Evolutionary conservation across 495 filamentous ascomycete genomes (phyloP), one percentile per base, ranked within the genome.

Genomic region (Penicillium alfredii): DNA sequence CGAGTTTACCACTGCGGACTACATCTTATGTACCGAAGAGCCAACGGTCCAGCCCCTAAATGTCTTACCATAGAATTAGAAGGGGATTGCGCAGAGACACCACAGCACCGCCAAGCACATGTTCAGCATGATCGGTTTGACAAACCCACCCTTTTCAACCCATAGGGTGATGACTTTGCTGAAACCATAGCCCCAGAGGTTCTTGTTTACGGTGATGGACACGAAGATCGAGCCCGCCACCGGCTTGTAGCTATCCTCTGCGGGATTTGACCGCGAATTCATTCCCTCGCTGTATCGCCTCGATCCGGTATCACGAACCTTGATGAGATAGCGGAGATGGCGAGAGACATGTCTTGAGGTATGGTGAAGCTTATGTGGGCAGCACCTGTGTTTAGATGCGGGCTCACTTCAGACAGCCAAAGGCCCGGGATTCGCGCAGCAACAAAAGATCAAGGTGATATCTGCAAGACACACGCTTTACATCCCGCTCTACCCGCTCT

Each of bases 191-290:
- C 69, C 68, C 65, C 75, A 72, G 1, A 74, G 48, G 40, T 82
- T 78, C 60, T 81, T 81, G 21, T 77, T 72, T 4, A 80, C 63
- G 3, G 77, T 80, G 41, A 77, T 76, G 24, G 69, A 61, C 8
- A 81, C 75, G 41, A 80, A 69, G 51, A 81, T 73, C 32, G 74
- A 72, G 9, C 74, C 74, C 0, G 76, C 61, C 25, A 80, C 64
- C 17, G 70, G 71, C 41, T 77, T 80, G 55, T 86, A 82, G 34
- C 66, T 73, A 45, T 84, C 80, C 17, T 84, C 72, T 3, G 73
- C 75, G n/a, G n/a, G n/a, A n/a, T n/a, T n/a, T n/a, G n/a, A n/a
- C n/a, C n/a, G n/a, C n/a, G n/a, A n/a, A n/a, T n/a, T n/a, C n/a
- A n/a, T n/a, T n/a, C n/a, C n/a, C n/a, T n/a, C n/a, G n/a, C n/a